Evolutionary conservation across 2,329 filamentous ascomycete species (phyloP), one percentile per base, ranked within the genome.

Genomic region (Trichoderma semiorbis): DNA sequence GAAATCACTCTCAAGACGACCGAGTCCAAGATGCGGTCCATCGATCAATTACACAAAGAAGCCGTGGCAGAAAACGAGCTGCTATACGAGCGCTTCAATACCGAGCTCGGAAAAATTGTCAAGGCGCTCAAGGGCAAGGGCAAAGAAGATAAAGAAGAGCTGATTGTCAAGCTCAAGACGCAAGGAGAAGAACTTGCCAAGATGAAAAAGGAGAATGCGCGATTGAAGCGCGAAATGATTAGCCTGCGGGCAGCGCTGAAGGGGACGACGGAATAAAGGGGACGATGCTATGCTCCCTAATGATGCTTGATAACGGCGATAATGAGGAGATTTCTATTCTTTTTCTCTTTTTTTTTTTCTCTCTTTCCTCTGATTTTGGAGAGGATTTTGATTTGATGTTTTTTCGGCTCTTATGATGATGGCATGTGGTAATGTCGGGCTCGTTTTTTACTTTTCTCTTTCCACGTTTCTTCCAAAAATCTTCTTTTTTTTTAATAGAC

Each of bases 21-120:
- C 16, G 94, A 98, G 79, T 88, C 87, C 72, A 95, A 96, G 76
- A 91, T 91, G 72, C 92, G 91, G 76, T 92, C 92, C 53, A 89
- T 98, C 68, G 95, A 98, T 79, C 93, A 97, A 81, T 84, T 97
- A 66, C 97, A 97, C 83, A 92, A 93, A 75, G 94, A 97, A 78
- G 89, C 91, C 18, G 94, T 91, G 76, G 93, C 93, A 0, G 95
- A 98, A 84, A 98, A 98, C 77, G 95, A 98, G 82, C 88, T 95
- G 34, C 85, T 98, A 70, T 98, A 98, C 80, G 92, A 95, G 75
- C 91, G 91, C 73, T 97, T 98, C 84, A 97, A 98, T 77, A 89
- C 90, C n/a, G 95, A 98, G 82, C 84, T 98, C 62, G 92, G 89
- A 76, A 94, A 92, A 83, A 93, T 98, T 73, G 86, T 94, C 57